phyloP scores from a whole-genome alignment of 108 stramenopile species.

The Pseudonitzschia multistriata region DNA sequence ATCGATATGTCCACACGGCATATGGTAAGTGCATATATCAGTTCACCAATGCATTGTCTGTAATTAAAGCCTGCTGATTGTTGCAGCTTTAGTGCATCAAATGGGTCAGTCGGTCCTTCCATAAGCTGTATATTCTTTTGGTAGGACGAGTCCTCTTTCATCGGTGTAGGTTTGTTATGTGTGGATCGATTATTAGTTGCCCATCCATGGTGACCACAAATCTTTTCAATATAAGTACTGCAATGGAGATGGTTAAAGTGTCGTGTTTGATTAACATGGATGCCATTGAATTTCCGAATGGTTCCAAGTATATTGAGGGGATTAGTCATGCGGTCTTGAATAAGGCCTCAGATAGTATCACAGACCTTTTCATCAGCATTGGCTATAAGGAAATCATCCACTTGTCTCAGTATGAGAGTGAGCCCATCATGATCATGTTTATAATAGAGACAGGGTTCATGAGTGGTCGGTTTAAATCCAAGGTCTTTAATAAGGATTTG shows the following conservation, averaged over 20 bases:
- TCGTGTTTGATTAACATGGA: slow-evolving; percentile 31
- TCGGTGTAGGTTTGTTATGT: slow-evolving; percentile 3
- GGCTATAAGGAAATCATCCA: neutral
- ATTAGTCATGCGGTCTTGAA: slow-evolving; percentile 14
- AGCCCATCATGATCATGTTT: neutral
- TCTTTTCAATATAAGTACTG: slow-evolving; percentile 30
- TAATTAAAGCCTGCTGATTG: slow-evolving; percentile 19
- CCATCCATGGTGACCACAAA: slow-evolving; percentile 19
- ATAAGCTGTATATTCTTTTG: slow-evolving; percentile 5
- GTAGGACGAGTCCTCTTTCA: neutral
- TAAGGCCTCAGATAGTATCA: neutral
- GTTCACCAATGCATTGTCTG: slow-evolving; percentile 24
- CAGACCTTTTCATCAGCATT: neutral
- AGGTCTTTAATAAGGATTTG: slow-evolving; percentile 20
- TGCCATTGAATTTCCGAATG: slow-evolving; percentile 29
- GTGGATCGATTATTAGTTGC: neutral
- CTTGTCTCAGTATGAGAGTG: neutral
- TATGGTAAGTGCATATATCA: slow-evolving; percentile 32
- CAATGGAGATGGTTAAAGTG: slow-evolving; percentile 22
- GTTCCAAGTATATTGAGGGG: slow-evolving; percentile 29
- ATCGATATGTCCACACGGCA: slow-evolving; percentile 13
- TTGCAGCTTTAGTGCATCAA: slow-evolving; percentile 5
- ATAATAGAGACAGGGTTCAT: slow-evolving; percentile 24
- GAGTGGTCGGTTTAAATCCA: slow-evolving; percentile 30
- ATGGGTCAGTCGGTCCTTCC: neutral